Percentiles rank a stretch among this genome's conserved stretches.
These are phyloP conservation scores for Backusella sp. DNA, from an alignment of 192 early-diverging fungal genomes.

Conservation along the genomic window DNA sequence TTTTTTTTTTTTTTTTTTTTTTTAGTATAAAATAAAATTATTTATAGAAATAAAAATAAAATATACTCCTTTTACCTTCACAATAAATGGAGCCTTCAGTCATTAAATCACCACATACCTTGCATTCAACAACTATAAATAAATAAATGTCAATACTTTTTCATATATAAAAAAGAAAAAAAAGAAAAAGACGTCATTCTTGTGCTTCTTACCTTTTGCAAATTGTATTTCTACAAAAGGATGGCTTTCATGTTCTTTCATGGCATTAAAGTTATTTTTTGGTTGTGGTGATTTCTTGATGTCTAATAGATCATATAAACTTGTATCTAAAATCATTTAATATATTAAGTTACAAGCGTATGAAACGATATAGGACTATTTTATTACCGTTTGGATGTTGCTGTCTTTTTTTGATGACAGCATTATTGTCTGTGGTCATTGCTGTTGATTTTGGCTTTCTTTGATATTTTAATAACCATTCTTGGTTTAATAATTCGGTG, in stretches of 20 bases:
- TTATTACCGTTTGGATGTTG: neutral
- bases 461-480: conserved; percentile 64
- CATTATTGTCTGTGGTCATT: neutral
- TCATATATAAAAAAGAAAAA: neutral
- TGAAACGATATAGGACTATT: neutral
- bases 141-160: conserved; percentile 6
- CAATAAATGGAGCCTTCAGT: conserved; percentile 50
- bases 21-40: neutral
- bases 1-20: too few species aligned
- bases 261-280: neutral
- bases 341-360: neutral
- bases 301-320: conserved; percentile 1
- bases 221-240: conserved; percentile 56
- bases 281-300: neutral
- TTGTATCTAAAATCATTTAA: neutral
- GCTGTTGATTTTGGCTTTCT: neutral
- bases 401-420: neutral
- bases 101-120: conserved; percentile 45
- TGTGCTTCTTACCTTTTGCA: conserved; percentile 43
- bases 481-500: conserved; percentile 66
- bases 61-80: conserved; percentile 34
- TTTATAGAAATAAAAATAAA: neutral
- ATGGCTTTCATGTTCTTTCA: conserved; percentile 28
- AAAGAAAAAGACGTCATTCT: neutral
- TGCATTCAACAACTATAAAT: conserved; percentile 47